Evolutionary conservation across 176 grass and related monocot genomes (phyloP).

Genomic region (Avena atlantica): DNA sequence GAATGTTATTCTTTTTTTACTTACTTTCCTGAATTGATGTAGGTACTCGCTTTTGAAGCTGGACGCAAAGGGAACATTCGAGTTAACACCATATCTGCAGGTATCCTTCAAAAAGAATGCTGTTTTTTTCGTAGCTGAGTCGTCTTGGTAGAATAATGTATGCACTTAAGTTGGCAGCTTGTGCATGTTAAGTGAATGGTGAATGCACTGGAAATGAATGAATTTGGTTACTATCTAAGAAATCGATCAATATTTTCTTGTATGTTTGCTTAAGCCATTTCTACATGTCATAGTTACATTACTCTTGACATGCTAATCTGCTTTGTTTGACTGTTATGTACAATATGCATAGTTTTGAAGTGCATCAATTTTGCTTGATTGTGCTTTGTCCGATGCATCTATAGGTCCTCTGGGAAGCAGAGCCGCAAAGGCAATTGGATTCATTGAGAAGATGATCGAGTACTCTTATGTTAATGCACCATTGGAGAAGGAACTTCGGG

Average conservation of each 20-base stretch:
- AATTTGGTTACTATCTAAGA: constrained; percentile 8
- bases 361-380: constrained; percentile 16
- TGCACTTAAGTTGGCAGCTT: not conserved
- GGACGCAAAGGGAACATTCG: constrained; percentile 85
- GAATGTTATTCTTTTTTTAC: constrained; percentile 4
- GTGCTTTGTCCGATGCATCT: not conserved
- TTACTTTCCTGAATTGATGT: not conserved
- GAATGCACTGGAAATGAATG: not conserved
- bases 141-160: not conserved
- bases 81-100: constrained; percentile 98
- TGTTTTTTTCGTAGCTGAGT: not conserved
- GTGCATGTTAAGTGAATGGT: not conserved
- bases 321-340: not conserved
- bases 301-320: constrained; percentile 11
- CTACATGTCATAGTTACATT: not conserved
- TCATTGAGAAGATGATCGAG: constrained; percentile 98
- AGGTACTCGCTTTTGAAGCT: constrained; percentile 96
- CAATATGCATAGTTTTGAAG: not conserved
- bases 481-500: constrained; percentile 85
- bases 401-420: constrained; percentile 87
- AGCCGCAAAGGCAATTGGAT: constrained; percentile 96
- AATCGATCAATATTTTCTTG: constrained; percentile 7
- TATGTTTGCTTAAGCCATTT: constrained; percentile 12
- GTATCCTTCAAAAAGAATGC: constrained; percentile 43
- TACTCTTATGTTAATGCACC: constrained; percentile 93